phyloP scores from a whole-genome alignment of 2,329 filamentous ascomycete genomes.

The Zymoseptoria tritici region DNA sequence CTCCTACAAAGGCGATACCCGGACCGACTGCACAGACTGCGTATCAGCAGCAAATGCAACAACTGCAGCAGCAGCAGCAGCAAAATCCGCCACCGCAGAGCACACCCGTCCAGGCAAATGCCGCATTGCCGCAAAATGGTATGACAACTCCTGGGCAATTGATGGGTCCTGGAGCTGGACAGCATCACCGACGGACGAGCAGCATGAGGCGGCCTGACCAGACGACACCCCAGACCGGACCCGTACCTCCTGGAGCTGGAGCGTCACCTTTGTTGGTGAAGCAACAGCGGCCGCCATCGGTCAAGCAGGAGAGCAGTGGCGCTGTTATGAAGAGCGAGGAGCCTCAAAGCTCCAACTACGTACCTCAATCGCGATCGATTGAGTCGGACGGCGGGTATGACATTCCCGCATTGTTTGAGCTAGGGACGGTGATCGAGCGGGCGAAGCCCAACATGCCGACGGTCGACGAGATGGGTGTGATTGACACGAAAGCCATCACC shows the following conservation, averaged over 20 bases:
- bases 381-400: slow-evolving; percentile 60
- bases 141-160: slow-evolving; percentile 41
- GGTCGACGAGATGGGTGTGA: slow-evolving; percentile 70
- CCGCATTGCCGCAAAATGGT: slow-evolving; percentile 41
- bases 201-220: slow-evolving; percentile 25
- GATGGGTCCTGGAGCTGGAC: slow-evolving; percentile 27
- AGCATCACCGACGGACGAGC: slow-evolving; percentile 27
- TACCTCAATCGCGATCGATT: slow-evolving; percentile 19
- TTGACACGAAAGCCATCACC: slow-evolving; percentile 84
- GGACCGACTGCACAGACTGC: slow-evolving; percentile 20
- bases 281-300: slow-evolving; percentile 22
- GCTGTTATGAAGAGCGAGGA: slow-evolving; percentile 29
- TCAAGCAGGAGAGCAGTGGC: slow-evolving; percentile 22
- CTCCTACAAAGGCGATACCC: slow-evolving; percentile 30
- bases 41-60: slow-evolving; percentile 14
- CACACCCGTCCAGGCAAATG: slow-evolving; percentile 41
- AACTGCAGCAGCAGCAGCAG: slow-evolving; percentile 20
- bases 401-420: slow-evolving; percentile 54
- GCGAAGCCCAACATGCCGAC: slow-evolving; percentile 68
- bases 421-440: slow-evolving; percentile 60
- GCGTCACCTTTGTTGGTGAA: slow-evolving; percentile 25
- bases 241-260: slow-evolving; percentile 14
- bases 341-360: slow-evolving; percentile 27
- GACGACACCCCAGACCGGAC: slow-evolving; percentile 23
- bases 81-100: slow-evolving; percentile 28